Conservation (phyloP, 805 yeast genomes). For the Brettanomyces nanus region DNA sequence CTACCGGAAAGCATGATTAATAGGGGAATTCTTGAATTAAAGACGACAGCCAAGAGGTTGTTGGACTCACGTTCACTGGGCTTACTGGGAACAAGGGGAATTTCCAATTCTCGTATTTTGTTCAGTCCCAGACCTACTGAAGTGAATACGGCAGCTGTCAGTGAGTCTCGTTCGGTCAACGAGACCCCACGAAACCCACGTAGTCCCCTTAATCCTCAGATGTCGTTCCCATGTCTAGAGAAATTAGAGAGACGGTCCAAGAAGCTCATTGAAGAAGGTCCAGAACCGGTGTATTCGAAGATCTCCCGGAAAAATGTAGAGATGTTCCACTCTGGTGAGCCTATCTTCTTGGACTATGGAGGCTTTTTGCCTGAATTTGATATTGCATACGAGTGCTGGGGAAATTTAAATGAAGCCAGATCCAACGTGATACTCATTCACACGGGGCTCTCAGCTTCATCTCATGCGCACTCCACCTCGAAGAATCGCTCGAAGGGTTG, state of each 20-base stretch:
- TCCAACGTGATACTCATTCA: slow-evolving; percentile 76
- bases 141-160: slow-evolving; percentile 5
- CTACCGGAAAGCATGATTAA: no score
- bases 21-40: no score
- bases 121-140: slow-evolving; percentile 15
- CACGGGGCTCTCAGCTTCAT: slow-evolving; percentile 88
- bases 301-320: slow-evolving; percentile 62
- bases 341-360: slow-evolving; percentile 74
- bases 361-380: slow-evolving; percentile 65
- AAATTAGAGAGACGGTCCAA: slow-evolving; percentile 49
- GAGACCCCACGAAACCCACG: no score
- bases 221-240: slow-evolving; percentile 83
- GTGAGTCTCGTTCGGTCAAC: background rate
- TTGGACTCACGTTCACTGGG: no score
- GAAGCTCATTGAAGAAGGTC: slow-evolving; percentile 52
- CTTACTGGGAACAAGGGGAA: no score
- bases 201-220: slow-evolving; percentile 52
- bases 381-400: slow-evolving; percentile 95
- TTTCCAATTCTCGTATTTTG: no score
- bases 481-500: slow-evolving; percentile 72
- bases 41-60: no score
- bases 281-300: slow-evolving; percentile 77
- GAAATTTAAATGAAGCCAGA: slow-evolving; percentile 49
- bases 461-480: slow-evolving; percentile 81
- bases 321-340: slow-evolving; percentile 42